Conservation (phyloP, 805 yeast species). For the Saccharomyces jurei region DNA sequence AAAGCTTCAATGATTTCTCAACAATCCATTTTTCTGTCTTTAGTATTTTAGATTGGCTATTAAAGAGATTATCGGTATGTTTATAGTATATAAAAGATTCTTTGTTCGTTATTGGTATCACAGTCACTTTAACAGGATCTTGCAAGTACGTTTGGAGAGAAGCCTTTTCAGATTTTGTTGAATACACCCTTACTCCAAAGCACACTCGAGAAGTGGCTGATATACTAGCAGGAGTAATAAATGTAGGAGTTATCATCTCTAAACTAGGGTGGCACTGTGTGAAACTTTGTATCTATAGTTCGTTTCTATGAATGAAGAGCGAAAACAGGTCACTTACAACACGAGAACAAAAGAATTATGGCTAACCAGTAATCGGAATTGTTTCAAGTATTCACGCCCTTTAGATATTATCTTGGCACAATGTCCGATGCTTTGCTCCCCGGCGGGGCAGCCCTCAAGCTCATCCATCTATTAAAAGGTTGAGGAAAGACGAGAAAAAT, state of each 20-base stretch:
- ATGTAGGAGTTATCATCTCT: not conserved
- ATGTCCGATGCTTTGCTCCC: not conserved
- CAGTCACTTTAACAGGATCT: constrained; percentile 51
- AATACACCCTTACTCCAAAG: not conserved
- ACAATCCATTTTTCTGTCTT: constrained; percentile 39
- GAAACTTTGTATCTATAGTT: not conserved
- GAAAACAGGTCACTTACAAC: not conserved
- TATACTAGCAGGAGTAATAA: not conserved
- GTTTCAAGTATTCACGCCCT: not conserved
- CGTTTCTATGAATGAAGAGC: not conserved
- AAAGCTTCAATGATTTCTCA: constrained; percentile 44
- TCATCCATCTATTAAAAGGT: not conserved
- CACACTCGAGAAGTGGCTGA: not conserved
- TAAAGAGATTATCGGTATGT: constrained; percentile 35
- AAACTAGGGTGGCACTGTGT: not conserved
- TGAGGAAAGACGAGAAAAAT: not conserved
- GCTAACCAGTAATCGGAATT: not conserved
- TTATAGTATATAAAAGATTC: constrained; percentile 64
- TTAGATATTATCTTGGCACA: not conserved
- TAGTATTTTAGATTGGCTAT: constrained; percentile 32
- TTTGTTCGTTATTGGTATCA: constrained; percentile 62
- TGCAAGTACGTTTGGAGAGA: constrained; percentile 13
- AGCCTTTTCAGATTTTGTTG: not conserved
- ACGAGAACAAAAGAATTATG: not conserved
- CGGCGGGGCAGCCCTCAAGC: not conserved